Evolutionary conservation across 23 red algal genomes (phyloP), one percentile per base, ranked within the genome.

Genomic region (Rhodosorus marinus): DNA sequence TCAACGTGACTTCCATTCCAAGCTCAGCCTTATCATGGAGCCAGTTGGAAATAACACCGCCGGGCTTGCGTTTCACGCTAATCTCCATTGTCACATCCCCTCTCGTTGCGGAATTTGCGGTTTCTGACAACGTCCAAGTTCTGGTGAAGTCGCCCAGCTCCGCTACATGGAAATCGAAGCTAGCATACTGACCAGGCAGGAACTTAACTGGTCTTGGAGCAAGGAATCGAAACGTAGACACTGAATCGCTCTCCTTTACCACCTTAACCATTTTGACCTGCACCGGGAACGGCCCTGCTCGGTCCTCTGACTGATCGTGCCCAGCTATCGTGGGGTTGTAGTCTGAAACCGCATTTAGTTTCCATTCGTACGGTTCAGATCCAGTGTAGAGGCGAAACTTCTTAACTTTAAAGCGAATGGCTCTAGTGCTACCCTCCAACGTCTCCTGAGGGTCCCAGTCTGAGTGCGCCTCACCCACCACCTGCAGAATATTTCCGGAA

Each of bases 91-190:
- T 70, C n/a, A 59, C 8, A 31, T 82, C 76, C 9, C 76, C 76
- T 25, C 53, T 50, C 2, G 2, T 0, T 26, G 46, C 38, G 11
- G 76, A 82, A 34, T 63, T 58, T 0, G 64, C 53, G 33, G 60
- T 61, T 35, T 71, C 76, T 1, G 76, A 82, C 26, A 82, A 26
- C 34, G 76, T 82, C 76, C 76, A 82, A 19, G 76, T 70, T 14
- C 76, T 54, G 17, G 38, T 43, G 17, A 11, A 11, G 38, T 43
- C 38, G 17, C 17, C 17, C 17, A 11, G 11, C 38, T 43, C 38
- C 38, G 38, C 11, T 35, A 71, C 31, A 2, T 64, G 76, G 55
- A 82, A 65, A 6, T 59, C 60, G 50, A 82, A 67, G 26, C 65
- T 62, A 17, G 64, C 64, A 52, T 82, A 82, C 64, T 82, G 76